Evolutionary conservation across 1,139 yeast genomes (phyloP), one percentile per base, ranked within the genome.

Genomic region (Geotrichum bryndzae): DNA sequence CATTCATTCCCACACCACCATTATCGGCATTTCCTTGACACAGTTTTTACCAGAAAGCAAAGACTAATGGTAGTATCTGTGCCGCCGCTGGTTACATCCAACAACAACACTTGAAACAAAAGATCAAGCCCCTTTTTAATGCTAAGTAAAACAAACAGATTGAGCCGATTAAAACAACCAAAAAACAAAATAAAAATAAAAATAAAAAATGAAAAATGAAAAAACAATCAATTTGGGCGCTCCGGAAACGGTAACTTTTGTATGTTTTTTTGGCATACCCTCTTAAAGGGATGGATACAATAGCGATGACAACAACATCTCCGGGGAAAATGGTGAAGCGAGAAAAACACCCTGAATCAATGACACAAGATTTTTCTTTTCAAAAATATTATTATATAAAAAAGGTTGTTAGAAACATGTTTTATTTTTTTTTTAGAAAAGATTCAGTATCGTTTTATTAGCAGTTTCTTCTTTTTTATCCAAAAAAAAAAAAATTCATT

Each of bases 91-190:
- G n/a, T n/a, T n/a, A n/a, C n/a, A n/a, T n/a, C n/a, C n/a, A n/a
- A n/a, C 53, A 23, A 59, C 64, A 25, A 15, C 29, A 27, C n/a
- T 27, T 46, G 66, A 80, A 80, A 72, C 83, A 82, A 74, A 83
- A 82, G 73, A 79, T 79, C 68, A 80, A 79, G 70, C 80, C 83
- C 84, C 63, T n/a, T n/a, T n/a, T n/a, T n/a, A 88, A 87, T 70
- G 89, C 82, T 66, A 90, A 86, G 67, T 89, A 86, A 70, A 81
- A 83, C 56, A 87, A 87, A 69, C 90, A 90, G 76, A 87, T 92
- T 72, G 96, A 89, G 71, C 87, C 86, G 71, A 83, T 92, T 74
- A 88, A 88, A 76, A 85, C n/a, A n/a, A n/a, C n/a, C n/a, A n/a
- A n/a, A n/a, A n/a, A n/a, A n/a, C n/a, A n/a, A n/a, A n/a, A n/a